Evolutionary conservation across 2,329 filamentous ascomycete genomes (phyloP).

Genomic region (Polytolypa hystricis): DNA sequence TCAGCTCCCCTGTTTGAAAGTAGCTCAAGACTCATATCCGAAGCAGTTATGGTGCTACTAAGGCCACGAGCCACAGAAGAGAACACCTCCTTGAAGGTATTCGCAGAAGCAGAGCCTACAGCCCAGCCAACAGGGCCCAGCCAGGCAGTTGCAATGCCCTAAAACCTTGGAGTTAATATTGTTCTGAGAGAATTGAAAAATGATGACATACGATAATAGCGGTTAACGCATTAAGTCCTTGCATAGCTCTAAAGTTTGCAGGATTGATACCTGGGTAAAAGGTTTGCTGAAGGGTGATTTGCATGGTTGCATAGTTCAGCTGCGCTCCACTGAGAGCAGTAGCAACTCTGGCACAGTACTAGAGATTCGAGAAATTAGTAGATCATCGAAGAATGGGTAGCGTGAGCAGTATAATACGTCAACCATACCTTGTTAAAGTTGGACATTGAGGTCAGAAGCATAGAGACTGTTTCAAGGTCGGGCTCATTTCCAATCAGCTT

Average conservation of each 20-base stretch:
- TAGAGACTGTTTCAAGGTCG: not conserved
- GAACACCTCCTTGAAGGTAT: not conserved
- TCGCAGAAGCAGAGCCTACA: not conserved
- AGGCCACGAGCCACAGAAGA: not conserved
- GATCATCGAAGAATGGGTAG: not conserved
- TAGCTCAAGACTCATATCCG: not conserved
- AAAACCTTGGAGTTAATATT: not conserved
- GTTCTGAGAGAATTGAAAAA: not conserved
- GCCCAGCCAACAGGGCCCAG: not conserved
- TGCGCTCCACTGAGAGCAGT: not conserved
- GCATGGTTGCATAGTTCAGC: not conserved
- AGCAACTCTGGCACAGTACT: not conserved
- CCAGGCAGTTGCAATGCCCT: not conserved
- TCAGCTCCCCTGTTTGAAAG: not conserved
- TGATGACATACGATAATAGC: not conserved
- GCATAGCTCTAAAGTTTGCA: not conserved
- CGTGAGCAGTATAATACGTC: not conserved
- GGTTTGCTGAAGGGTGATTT: not conserved
- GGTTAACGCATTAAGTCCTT: not conserved
- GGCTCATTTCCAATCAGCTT: too few relatives aligned
- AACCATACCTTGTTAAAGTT: not conserved
- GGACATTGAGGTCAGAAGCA: not conserved
- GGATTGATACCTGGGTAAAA: not conserved
- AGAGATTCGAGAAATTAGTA: not conserved
- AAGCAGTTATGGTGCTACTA: not conserved